Evolutionary conservation across 2,329 filamentous ascomycete genomes (phyloP), one percentile per base, ranked within the genome.

Genomic region (Madurella mycetomatis): DNA sequence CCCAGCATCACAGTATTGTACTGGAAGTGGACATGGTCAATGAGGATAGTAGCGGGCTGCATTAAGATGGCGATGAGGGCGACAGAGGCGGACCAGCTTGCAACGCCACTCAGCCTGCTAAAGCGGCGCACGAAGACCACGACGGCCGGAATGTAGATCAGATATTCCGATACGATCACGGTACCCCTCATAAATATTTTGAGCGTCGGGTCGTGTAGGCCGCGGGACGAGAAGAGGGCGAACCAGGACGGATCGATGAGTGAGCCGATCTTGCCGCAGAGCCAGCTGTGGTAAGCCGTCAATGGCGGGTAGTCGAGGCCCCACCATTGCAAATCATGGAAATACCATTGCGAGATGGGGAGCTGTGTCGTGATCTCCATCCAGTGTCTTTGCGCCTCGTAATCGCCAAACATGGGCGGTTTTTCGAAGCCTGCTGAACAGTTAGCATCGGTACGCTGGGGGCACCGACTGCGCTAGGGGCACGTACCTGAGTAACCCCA

Each of bases 1-100:
- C 95, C 94, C 15, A 99, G 84, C 94, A 99, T 99, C 48, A 99
- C 92, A 0, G 92, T 95, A 70, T 99, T 99, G 73, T 96, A 99
- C 73, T 99, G 94, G 69, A 99, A 99, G 67, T 87, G 94, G 7
- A 92, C 88, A 67, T 99, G 92, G 68, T 99, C 94, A 63, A 99
- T 88, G 30, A 99, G 82, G 39, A 97, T 91, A 1, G 86, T 90
- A 3, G 85, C 85, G 1, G 94, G 94, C 68, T 97, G 94, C 84
- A 99, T 87, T 30, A 99, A 77, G 56, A 99, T 86, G 1, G 92
- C 94, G 12, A 89, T 87, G 25, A 99, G 81, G 0, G 94, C 91
- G 59, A 97, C 84, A 9, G 88, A 88, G 49, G 85, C 81, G 46
- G 90, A 88, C 89, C 91, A 96, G 40, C 82, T 81, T 58, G 88